Evolutionary conservation across 2,329 filamentous ascomycete genomes (phyloP), one percentile per base, ranked within the genome.

Genomic region (Fusarium robinianum): DNA sequence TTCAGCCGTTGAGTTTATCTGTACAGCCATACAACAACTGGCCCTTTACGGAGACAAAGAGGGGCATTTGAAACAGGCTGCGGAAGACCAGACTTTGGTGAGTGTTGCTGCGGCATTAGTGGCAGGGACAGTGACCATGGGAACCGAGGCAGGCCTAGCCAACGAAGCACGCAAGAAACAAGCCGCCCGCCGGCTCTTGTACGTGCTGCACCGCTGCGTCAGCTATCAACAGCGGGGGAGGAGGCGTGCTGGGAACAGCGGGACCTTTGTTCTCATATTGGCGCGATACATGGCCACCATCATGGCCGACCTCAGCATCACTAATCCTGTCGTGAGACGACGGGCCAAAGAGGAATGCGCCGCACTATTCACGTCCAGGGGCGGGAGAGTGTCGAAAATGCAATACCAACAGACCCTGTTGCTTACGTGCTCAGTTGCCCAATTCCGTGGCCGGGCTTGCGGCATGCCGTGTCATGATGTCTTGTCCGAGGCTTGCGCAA

Each of bases 381-480:
- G 55, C 18, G 46, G 49, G 17, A 33, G 26, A 8, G 31, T 50
- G 19, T 39, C 47, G 10, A 50, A 56, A 29, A 12, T 36, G 23
- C 54, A 58, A 25, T 65, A 66, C 41, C 57, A 41, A 5, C 61
- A 65, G 22, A 53, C 69, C 0, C 58, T 71, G 5, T 56, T 63
- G 2, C 65, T 81, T 24, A 57, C 74, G 19, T 72, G 72, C 43
- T 72, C 70, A 6, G 61, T 79, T 8, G 72, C 77, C 3, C 71
- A 74, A 21, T 74, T 67, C 51, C 77, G 74, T 51, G 69, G 73
- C 11, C 72, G 73, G 44, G 65, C 67, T 15, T 66, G 69, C 12
- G 61, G 66, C 18, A 61, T 71, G 31, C 62, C 71, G 11, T 62
- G 67, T 18, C 65, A 66, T 33, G 60, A 61, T 19, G 65, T 74